These are phyloP conservation scores for Sicyos edulis DNA, from an alignment of 306 rosid species.

Conservation along the genomic window DNA sequence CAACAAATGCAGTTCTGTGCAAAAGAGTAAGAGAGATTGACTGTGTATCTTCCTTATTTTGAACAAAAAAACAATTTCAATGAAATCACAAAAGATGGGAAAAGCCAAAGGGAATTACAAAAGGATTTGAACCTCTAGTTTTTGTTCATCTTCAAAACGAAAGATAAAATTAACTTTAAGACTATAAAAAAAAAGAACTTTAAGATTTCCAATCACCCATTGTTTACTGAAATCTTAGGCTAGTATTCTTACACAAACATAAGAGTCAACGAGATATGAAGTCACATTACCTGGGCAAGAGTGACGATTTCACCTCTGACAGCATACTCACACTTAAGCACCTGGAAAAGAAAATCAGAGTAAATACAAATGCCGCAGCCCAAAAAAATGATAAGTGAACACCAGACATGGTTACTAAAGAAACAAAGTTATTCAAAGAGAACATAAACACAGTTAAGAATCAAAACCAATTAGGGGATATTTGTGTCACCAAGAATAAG, in stretches of 20 bases:
- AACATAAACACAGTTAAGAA: neutral
- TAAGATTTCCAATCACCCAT: neutral
- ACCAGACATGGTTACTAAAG: neutral
- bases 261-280: conserved; percentile 1
- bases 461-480: neutral
- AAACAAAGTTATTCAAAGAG: neutral
- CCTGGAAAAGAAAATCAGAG: conserved; percentile 34
- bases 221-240: neutral
- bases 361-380: neutral
- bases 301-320: conserved; percentile 91
- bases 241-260: neutral
- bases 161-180: neutral
- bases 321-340: conserved; percentile 87
- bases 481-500: too few species aligned
- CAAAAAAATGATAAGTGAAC: neutral
- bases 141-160: neutral
- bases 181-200: too few species aligned
- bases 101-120: too few species aligned
- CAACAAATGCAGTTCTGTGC: neutral
- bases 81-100: too few species aligned
- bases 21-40: neutral
- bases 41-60: too few species aligned
- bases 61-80: too few species aligned
- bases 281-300: conserved; percentile 69
- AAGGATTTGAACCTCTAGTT: too few species aligned